Base-by-base conservation (phyloP, 2,329 filamentous ascomycete species). In the Pseudogymnoascus sp. region DNA sequence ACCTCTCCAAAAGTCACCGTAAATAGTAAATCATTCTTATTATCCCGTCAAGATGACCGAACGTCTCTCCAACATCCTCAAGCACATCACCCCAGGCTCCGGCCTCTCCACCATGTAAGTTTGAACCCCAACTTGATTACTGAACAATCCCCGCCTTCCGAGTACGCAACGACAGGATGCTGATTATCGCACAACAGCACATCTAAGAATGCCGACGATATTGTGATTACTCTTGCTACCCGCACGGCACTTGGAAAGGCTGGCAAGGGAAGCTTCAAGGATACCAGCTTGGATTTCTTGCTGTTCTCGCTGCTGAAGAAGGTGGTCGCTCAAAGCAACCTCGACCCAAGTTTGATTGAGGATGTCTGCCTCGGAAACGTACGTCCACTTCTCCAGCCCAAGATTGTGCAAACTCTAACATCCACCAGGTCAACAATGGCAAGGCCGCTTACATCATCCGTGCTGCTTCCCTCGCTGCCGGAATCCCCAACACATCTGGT, bases 361-460 rank as follows among this genome's bases (percentile, higher is more conserved):
- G 95, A 97, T 75, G 90, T 97, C 71, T 92, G 88, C 78, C 80
- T 96, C 68, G 95, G 95, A 70, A 97, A 97, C 78, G 93, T 95
- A 80, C 66, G 84, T 74, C 63, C 62, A 63, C 9, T 29, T 62
- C 42, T 26, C 13, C 15, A 11, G 10, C 4, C 29, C 4, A 31
- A 53, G 17, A 17, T 13, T 23, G 64, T 70, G 61, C 68, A 70
- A 10, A 70, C 72, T 64, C 29, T 56, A 56, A 56, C 40, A 42
- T 7, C 26, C 60, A 6, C 23, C 68, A 90, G 90, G 88, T 97
- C 75, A 89, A 85, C 64, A 91, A 96, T 71, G 80, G 81, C 69
- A 93, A 95, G 77, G 90, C 93, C 63, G 86, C 93, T 64, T 97
- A 97, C 84, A 93, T 96, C 76, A 81, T 89, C 72, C 93, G 95